Conservation (phyloP, 2,329 filamentous ascomycete genomes). For the Fusarium sp. region DNA sequence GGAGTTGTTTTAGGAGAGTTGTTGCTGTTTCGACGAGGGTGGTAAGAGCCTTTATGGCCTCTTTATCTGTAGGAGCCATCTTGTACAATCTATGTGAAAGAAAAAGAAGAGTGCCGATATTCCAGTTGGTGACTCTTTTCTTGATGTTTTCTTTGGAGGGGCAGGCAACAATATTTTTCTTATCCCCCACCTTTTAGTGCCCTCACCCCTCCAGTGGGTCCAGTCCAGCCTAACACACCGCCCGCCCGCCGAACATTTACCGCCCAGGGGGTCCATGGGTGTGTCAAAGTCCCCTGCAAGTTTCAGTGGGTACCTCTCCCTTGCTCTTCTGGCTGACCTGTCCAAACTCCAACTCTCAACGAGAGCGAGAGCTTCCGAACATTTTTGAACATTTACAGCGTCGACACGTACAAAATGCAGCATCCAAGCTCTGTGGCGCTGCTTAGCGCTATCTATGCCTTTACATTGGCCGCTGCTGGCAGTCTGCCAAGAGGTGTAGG, state of each 20-base stretch:
- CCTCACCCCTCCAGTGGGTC: conserved; percentile 10
- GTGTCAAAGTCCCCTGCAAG: conserved; percentile 34
- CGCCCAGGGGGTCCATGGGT: conserved; percentile 30
- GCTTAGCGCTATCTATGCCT: conserved; percentile 62
- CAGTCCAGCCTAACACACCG: neutral
- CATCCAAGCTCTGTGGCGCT: conserved; percentile 64
- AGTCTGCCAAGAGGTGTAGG: conserved; percentile 85
- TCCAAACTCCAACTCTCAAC: conserved; percentile 31
- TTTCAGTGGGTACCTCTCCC: conserved; percentile 37
- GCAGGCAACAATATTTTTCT: conserved; percentile 29
- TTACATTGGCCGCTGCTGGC: conserved; percentile 71
- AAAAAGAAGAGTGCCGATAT: neutral
- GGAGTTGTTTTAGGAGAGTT: conserved; percentile 57
- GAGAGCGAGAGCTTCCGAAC: conserved; percentile 1
- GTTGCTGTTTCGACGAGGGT: conserved; percentile 53
- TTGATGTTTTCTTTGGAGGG: conserved; percentile 43
- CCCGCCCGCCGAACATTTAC: conserved; percentile 33
- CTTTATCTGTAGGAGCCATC: conserved; percentile 44
- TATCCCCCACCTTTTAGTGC: conserved; percentile 39
- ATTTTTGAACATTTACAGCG: neutral
- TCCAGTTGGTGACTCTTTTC: conserved; percentile 14
- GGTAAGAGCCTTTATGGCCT: conserved; percentile 54
- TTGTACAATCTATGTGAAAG: too few relatives aligned
- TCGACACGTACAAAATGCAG: conserved; percentile 56
- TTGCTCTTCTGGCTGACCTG: conserved; percentile 37